These are phyloP conservation scores for Suillus subalutaceus DNA, from an alignment of 768 basidiomycete genomes.

Conservation along the genomic window DNA sequence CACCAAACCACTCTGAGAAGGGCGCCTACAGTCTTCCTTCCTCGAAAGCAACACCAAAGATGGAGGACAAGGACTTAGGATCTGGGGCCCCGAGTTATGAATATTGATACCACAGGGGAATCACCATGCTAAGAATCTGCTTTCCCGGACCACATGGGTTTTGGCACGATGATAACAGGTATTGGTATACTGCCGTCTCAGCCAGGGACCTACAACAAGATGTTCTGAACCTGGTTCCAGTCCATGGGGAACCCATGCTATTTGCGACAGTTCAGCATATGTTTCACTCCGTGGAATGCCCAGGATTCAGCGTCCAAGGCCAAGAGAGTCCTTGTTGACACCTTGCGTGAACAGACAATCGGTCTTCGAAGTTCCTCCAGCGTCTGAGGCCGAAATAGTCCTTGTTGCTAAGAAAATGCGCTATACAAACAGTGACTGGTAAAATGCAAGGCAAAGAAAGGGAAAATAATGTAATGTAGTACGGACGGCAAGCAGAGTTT, in stretches of 20 bases:
- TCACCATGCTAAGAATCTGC: conserved; percentile 89
- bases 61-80: conserved; percentile 72
- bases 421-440: too few relatives aligned
- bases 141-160: conserved; percentile 98
- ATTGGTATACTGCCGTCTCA: conserved; percentile 95
- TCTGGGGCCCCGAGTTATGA: conserved; percentile 67
- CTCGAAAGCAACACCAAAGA: conserved; percentile 94
- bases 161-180: conserved; percentile 95
- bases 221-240: conserved; percentile 95
- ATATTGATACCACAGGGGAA: conserved; percentile 97
- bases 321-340: too few relatives aligned
- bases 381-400: too few relatives aligned
- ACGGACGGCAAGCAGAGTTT: not conserved
- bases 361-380: too few relatives aligned
- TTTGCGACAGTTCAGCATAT: conserved; percentile 95
- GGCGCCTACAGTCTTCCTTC: conserved; percentile 98
- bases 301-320: too few relatives aligned
- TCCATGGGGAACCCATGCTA: conserved; percentile 99
- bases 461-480: not conserved
- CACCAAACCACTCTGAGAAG: conserved; percentile 90
- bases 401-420: too few relatives aligned
- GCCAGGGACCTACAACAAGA: conserved; percentile 95
- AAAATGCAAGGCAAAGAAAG: too few relatives aligned
- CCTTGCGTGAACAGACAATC: too few relatives aligned
- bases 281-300: conserved; percentile 97